Percentiles rank a stretch among this genome's conserved stretches.
Evolutionary conservation across 352 stramenopile genomes (phyloP).

Genomic region (Globisporangium canariense): DNA sequence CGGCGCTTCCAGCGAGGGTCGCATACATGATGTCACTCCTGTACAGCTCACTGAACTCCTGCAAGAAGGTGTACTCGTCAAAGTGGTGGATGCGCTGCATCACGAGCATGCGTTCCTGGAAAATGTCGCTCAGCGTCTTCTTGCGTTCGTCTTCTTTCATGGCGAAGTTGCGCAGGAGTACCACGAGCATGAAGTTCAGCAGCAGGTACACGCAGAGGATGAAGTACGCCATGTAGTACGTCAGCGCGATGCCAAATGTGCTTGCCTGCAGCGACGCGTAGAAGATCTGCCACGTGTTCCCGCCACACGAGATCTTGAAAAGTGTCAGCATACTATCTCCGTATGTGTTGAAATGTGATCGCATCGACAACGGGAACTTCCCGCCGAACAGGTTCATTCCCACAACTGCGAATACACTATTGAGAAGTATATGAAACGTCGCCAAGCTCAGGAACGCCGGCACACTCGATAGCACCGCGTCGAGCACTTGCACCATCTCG

Average conservation of each 20-base stretch:
- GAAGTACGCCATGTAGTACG: constrained; percentile 76
- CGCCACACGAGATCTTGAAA: constrained; percentile 83
- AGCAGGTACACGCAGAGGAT: constrained; percentile 67
- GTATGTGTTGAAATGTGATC: constrained; percentile 83
- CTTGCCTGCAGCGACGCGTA: constrained; percentile 59
- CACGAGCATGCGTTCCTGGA: constrained; percentile 75
- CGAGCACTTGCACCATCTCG: constrained; percentile 62
- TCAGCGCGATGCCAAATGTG: constrained; percentile 49
- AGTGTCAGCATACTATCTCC: constrained; percentile 79
- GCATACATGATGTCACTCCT: constrained; percentile 76
- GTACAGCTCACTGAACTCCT: constrained; percentile 75
- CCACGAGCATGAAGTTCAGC: constrained; percentile 85
- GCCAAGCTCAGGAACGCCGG: constrained; percentile 66
- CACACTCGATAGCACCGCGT: constrained; percentile 64
- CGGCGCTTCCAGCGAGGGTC: constrained; percentile 54
- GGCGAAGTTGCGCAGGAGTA: constrained; percentile 78
- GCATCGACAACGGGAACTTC: constrained; percentile 66
- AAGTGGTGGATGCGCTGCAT: constrained; percentile 80
- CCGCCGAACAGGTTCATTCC: constrained; percentile 82
- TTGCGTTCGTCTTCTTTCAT: constrained; percentile 84
- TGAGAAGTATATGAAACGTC: constrained; percentile 59
- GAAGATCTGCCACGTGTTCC: constrained; percentile 80
- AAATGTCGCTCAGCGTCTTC: constrained; percentile 63
- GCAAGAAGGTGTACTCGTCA: constrained; percentile 72
- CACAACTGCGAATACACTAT: constrained; percentile 78